These are phyloP conservation scores for Linum usitatissimum DNA, from an alignment of 345 rosid species.

Conservation along the genomic window DNA sequence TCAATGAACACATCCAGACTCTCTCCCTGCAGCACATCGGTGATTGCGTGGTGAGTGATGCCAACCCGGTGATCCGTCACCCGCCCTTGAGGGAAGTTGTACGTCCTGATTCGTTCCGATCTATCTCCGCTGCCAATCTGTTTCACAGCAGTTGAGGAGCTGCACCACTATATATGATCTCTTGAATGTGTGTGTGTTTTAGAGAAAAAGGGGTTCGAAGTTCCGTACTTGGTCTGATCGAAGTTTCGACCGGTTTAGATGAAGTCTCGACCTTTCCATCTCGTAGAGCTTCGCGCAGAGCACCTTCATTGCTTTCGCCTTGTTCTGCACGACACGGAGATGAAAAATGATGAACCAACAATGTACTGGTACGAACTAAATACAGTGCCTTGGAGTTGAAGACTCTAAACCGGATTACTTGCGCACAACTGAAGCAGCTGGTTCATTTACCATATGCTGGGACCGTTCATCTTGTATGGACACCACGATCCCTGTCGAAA, in stretches of 20 bases:
- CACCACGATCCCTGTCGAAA: conserved; percentile 66
- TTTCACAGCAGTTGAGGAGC: conserved; percentile 8
- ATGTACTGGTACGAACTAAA: too few species aligned
- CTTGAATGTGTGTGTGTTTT: too few species aligned
- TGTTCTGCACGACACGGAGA: conserved; percentile 38
- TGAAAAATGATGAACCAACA: too few species aligned
- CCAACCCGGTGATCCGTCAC: conserved; percentile 86
- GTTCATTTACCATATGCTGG: conserved; percentile 74
- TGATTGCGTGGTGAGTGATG: conserved; percentile 66
- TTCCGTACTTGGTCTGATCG: conserved; percentile 72
- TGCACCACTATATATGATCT: not conserved
- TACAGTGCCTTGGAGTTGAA: not conserved
- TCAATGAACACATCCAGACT: conserved; percentile 67
- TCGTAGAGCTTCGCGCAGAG: conserved; percentile 90
- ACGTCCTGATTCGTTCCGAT: conserved; percentile 82
- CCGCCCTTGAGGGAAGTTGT: conserved; percentile 91
- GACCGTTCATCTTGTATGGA: conserved; percentile 95
- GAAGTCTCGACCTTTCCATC: conserved; percentile 73
- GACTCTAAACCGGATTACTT: not conserved
- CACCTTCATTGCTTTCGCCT: conserved; percentile 81
- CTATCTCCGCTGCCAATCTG: conserved; percentile 94
- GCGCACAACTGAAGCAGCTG: not conserved
- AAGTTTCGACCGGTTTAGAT: conserved; percentile 58
- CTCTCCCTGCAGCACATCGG: conserved; percentile 78
- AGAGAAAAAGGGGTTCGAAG: not conserved